phyloP scores from a whole-genome alignment of 176 grass and related monocot genomes.

The Pontederia crassipes region DNA sequence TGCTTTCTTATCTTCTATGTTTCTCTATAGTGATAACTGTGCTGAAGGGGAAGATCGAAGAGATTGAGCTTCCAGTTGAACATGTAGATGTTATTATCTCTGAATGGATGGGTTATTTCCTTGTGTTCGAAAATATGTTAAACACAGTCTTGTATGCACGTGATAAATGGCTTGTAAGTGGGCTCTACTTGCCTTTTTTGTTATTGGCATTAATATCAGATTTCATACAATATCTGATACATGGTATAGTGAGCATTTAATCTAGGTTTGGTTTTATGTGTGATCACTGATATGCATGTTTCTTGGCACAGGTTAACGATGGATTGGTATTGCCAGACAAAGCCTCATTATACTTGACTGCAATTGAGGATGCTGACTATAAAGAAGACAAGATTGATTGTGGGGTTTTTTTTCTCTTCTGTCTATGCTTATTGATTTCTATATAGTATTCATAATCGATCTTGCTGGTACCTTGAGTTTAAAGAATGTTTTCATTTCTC shows the following conservation, averaged over 20 bases:
- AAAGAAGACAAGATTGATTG: conserved; percentile 97
- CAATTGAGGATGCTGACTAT: conserved; percentile 95
- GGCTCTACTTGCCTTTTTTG: neutral
- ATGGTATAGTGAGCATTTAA: neutral
- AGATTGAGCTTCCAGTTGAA: conserved; percentile 80
- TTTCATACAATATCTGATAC: neutral
- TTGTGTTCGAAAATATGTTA: conserved; percentile 96
- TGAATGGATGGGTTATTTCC: conserved; percentile 99
- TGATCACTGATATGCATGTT: conserved; percentile 16
- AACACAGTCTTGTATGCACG: conserved; percentile 97
- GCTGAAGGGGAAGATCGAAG: conserved; percentile 94
- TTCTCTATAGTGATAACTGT: conserved; percentile 74
- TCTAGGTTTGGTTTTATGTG: too few relatives aligned
- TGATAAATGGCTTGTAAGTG: conserved; percentile 98
- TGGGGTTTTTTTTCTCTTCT: conserved; percentile 20
- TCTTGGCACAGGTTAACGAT: conserved; percentile 40
- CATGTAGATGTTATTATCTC: conserved; percentile 93
- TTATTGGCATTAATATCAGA: neutral
- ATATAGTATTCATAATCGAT: neutral
- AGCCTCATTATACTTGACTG: conserved; percentile 72
- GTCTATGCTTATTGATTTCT: neutral
- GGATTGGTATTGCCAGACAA: conserved; percentile 82
- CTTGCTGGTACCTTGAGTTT: too few relatives aligned
- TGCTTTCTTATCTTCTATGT: conserved; percentile 2
- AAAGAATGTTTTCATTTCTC: too few relatives aligned